Evolutionary conservation across 164 flowering plant species (phyloP), one percentile per base, ranked within the genome.

Genomic region (Amborella trichopoda): DNA sequence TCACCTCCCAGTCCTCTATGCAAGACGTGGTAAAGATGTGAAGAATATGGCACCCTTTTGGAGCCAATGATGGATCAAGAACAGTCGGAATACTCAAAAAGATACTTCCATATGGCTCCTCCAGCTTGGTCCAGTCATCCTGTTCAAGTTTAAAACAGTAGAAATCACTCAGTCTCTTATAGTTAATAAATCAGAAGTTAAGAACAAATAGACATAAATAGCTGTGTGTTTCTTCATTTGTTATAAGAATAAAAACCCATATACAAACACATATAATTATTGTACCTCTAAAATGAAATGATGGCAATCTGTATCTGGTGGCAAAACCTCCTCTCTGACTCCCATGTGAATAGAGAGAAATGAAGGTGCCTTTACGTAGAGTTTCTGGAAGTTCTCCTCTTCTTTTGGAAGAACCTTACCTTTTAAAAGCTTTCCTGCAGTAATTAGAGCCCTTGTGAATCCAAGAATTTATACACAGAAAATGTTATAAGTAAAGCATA

Each of bases 341-440:
- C 90, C 99, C 88, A 91, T 62, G 74, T 87, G 99, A 52, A 91
- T 91, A 50, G 99, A 91, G 54, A 91, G 85, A 68, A 91, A 91
- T 32, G 99, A 91, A 11, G 99, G 99, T 13, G 99, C 96, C 63
- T 87, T 87, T 25, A 87, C 86, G 72, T 91, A 91, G 28, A 68
- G 44, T 64, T 68, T 73, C 61, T 84, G 96, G 58, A 91, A 91
- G 44, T 71, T 71, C 48, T 78, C 73, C 62, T 91, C 99, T 52
- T 91, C 94, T 68, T 78, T 68, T 16, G 99, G 99, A 52, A 91
- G 75, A 16, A 65, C 65, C 41, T 71, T 70, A 39, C 62, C 70
- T 64, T 78, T 77, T 41, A 87, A 61, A 53, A 91, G 76, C 68
- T 84, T 91, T 43, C 88, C 99, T 91, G 45, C 44, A 60, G 41